Evolutionary conservation across 306 rosid species (phyloP), one percentile per base, ranked within the genome.

Genomic region (Canavalia ensiformis): DNA sequence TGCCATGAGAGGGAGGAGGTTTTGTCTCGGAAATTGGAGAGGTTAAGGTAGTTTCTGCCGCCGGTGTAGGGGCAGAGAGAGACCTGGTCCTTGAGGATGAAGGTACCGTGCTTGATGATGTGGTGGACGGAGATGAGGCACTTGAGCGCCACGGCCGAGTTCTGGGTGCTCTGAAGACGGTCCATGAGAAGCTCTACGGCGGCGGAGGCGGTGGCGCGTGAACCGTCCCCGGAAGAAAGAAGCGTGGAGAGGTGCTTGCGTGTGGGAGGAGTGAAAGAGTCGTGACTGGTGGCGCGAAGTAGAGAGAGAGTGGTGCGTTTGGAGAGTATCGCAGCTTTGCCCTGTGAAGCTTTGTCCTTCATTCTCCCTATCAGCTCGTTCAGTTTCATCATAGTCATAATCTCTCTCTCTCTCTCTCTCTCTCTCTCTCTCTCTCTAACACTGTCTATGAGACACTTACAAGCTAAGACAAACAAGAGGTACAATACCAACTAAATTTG

Each of bases 41-140:
- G 94, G 28, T 93, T 91, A 18, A 93, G 97, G 88, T 90, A 85
- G 85, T 93, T 93, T 64, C 92, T 81, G 18, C 94, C 97, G 0
- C 94, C 91, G 11, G 55, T 10, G 66, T 80, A 54, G n/a, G 97
- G 96, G 67, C 65, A 88, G 0, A 90, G 85, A 28, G 94, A 86
- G 77, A 93, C 91, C 87, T 93, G 96, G 71, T 93, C 97, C 49
- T 77, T 89, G 18, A 93, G 89, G 58, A 91, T 91, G 89, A 93
- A 93, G 75, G 74, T 75, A 10, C 94, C 97, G 66, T 63, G 65
- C 25, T 75, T 86, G 74, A 90, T 31, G 45, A 93, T 77, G 69
- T 87, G 89, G 65, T 93, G 96, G 45, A 89, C 88, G 58, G 81
- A 83, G 79, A 93, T 6, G 25, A 93, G 89, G 55, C 94, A 93